These are phyloP conservation scores for Isatis tinctoria DNA, from an alignment of 345 rosid genomes.

Conservation along the genomic window DNA sequence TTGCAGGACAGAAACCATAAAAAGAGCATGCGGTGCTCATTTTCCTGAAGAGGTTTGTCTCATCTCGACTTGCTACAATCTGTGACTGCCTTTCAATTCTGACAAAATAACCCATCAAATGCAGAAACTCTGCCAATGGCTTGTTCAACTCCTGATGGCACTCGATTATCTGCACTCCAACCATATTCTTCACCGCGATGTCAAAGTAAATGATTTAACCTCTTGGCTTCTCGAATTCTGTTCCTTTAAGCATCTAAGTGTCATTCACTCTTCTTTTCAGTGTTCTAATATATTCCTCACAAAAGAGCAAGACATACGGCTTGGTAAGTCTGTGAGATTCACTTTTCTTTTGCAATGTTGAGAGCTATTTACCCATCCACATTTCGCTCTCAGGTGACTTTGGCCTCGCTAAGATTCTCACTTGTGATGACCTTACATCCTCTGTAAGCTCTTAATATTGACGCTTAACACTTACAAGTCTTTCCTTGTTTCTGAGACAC, in stretches of 20 bases:
- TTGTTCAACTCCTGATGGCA: conserved; percentile 75
- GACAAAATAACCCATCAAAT: background rate
- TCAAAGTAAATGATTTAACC: conserved; percentile 46
- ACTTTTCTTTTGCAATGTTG: background rate
- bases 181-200: conserved; percentile 87
- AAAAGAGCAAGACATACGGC: conserved; percentile 81
- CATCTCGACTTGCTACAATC: background rate
- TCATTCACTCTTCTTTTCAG: conserved; percentile 44
- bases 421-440: conserved; percentile 89
- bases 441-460: conserved; percentile 54
- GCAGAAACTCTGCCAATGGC: conserved; percentile 94
- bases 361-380: background rate
- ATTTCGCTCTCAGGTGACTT: conserved; percentile 74
- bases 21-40: conserved; percentile 63
- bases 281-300: conserved; percentile 96
- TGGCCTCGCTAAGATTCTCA: conserved; percentile 94
- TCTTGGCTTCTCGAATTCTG: background rate
- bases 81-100: background rate
- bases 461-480: background rate
- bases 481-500: background rate
- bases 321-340: conserved; percentile 44
- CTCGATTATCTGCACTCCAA: conserved; percentile 72
- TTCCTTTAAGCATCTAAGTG: conserved; percentile 8
- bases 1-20: conserved; percentile 87
- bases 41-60: conserved; percentile 77